These are phyloP conservation scores for Glycine latifolia DNA, from an alignment of 306 rosid species.

Conservation along the genomic window DNA sequence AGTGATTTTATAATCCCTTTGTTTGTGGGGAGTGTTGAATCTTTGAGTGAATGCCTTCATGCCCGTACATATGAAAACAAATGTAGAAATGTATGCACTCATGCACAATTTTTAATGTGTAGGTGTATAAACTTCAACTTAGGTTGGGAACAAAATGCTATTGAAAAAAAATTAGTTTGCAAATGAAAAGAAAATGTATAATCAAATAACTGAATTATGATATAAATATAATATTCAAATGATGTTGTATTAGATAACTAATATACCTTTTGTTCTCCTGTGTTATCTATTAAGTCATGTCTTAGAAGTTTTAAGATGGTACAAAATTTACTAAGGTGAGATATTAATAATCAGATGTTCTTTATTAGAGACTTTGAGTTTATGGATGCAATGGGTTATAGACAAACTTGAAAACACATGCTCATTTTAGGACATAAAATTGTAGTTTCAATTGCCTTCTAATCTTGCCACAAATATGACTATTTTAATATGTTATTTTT, in stretches of 20 bases:
- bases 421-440: not conserved
- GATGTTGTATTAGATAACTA: constrained; percentile 5
- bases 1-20: not conserved
- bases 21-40: not conserved
- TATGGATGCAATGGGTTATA: constrained; percentile 10
- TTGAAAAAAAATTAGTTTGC: constrained; percentile 7
- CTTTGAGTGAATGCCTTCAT: constrained; percentile 13
- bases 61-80: constrained; percentile 6
- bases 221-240: not conserved
- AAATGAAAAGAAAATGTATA: not conserved
- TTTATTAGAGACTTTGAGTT: not conserved
- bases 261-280: not conserved
- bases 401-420: not conserved
- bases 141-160: constrained; percentile 6
- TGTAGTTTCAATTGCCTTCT: not conserved
- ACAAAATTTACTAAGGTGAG: constrained; percentile 7
- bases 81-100: not conserved
- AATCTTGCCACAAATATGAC: constrained; percentile 19
- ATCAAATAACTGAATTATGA: constrained; percentile 17
- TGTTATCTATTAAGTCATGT: constrained; percentile 10
- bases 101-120: not conserved
- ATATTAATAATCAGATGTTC: not conserved
- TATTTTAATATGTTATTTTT: constrained; percentile 11
- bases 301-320: constrained; percentile 8
- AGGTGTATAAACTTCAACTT: not conserved